phyloP scores from a whole-genome alignment of 495 filamentous ascomycete genomes.

The Lasiosphaeria hispida region DNA sequence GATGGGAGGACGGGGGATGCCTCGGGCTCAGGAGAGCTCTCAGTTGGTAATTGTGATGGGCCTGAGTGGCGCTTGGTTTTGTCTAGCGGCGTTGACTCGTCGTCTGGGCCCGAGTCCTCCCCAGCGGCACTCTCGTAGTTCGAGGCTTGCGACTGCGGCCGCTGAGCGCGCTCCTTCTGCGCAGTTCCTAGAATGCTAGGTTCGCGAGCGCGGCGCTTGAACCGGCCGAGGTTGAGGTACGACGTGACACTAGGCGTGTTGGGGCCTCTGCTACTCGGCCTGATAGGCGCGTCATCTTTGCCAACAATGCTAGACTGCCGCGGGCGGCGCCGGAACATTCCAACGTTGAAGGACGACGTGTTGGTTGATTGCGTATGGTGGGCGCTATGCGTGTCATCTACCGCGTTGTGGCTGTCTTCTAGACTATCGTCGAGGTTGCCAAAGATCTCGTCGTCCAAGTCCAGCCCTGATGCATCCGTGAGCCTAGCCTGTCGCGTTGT shows the following conservation, averaged over 20 bases:
- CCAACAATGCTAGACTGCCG: slow-evolving; percentile 47
- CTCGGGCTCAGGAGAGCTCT: slow-evolving; percentile 10
- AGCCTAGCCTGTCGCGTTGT: slow-evolving; percentile 19
- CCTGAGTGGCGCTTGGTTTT: slow-evolving; percentile 35
- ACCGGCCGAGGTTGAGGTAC: slow-evolving; percentile 45
- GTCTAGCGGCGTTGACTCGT: slow-evolving; percentile 42
- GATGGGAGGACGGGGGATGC: slow-evolving; percentile 28
- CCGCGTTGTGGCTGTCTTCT: slow-evolving; percentile 22
- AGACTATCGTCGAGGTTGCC: slow-evolving; percentile 46
- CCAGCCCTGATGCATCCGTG: slow-evolving; percentile 43
- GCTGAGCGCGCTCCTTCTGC: slow-evolving; percentile 35
- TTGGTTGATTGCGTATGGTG: slow-evolving; percentile 38
- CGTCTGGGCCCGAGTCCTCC: slow-evolving; percentile 45
- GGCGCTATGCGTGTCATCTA: slow-evolving; percentile 29
- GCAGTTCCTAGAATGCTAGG: slow-evolving; percentile 48
- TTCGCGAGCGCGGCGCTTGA: slow-evolving; percentile 45
- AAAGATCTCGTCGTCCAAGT: slow-evolving; percentile 47
- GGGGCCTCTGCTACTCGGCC: slow-evolving; percentile 47
- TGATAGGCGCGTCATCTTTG: slow-evolving; percentile 42
- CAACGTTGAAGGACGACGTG: slow-evolving; percentile 43
- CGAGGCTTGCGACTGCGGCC: slow-evolving; percentile 26
- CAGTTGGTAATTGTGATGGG: slow-evolving; percentile 5
- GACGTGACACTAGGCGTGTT: slow-evolving; percentile 46
- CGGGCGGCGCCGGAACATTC: slow-evolving; percentile 43
- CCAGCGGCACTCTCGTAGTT: slow-evolving; percentile 33